Evolutionary conservation across 768 basidiomycete genomes (phyloP).

Genomic region (Lentinula aciculospora): DNA sequence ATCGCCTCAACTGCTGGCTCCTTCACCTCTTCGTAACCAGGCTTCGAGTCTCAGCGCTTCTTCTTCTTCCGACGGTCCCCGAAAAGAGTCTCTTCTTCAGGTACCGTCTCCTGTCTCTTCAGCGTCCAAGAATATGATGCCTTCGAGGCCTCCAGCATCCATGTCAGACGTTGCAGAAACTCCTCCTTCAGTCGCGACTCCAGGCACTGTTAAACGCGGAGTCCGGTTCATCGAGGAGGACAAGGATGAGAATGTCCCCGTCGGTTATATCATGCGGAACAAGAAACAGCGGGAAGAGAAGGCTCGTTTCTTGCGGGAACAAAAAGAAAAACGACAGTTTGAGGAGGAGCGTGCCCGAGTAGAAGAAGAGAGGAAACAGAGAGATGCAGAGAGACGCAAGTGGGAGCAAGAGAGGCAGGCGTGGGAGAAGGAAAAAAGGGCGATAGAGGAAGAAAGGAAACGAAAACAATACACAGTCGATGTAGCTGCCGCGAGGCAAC

Average conservation of each 20-base stretch:
- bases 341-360: conserved; percentile 36
- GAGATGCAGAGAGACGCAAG: conserved; percentile 35
- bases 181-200: neutral
- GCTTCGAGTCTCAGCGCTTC: conserved; percentile 7
- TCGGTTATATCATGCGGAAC: conserved; percentile 64
- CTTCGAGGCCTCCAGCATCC: conserved; percentile 10
- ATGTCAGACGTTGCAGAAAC: neutral
- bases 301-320: conserved; percentile 56
- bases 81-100: conserved; percentile 7
- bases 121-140: conserved; percentile 3
- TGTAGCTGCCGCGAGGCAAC: conserved; percentile 51
- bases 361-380: conserved; percentile 38
- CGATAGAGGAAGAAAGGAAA: conserved; percentile 50
- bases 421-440: conserved; percentile 47
- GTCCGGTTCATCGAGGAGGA: conserved; percentile 64
- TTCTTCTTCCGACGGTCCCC: conserved; percentile 8
- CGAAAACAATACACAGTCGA: conserved; percentile 50
- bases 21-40: conserved; percentile 12
- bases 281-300: conserved; percentile 73
- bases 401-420: conserved; percentile 40
- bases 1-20: conserved; percentile 3
- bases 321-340: conserved; percentile 46
- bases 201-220: conserved; percentile 37
- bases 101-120: conserved; percentile 7
- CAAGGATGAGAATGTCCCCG: conserved; percentile 63